Base-by-base conservation (phyloP, 2,329 filamentous ascomycete species). In the Penicillium decumbens region DNA sequence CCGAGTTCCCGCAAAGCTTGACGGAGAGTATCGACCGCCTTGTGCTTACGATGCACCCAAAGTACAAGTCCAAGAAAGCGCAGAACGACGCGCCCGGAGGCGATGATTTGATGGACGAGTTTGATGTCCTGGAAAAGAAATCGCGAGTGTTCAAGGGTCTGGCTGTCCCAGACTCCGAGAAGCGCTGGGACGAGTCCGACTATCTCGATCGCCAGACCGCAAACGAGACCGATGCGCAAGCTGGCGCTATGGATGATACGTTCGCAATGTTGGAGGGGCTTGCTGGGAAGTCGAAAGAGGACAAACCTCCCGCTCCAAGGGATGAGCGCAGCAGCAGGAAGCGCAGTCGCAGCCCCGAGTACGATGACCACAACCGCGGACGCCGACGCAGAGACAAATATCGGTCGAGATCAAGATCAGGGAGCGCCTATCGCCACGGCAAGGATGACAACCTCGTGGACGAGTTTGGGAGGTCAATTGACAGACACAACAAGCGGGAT, bases 1-100 rank as follows among this genome's bases (percentile, higher is more conserved):
- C 86, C 55, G 90, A 85, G 38, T 95, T 96, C 57, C 89, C 91
- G 0, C 80, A 83, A 47, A 95, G 88, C 73, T 75, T 98, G 61
- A 80, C 95, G 48, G 89, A 95, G 67, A 96, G 89, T 67, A 83
- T 98, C 61, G 91, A 97, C 67, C 87, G 92, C 6, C 74, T 97
- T 30, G 85, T 97, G 27, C 76, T 86, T 56, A 89, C 89, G 3
- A 86, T 98, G 81, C 93, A 98, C 62, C 93, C 95, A 1, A 88
- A 88, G 61, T 87, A 92, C 72, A 95, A 90, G 70, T 75, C 76
- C 40, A 77, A 81, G 57, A 65, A 67, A 53, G 46, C 50, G 33
- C 53, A 56, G 47, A 61, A 51, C 60, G 70, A 59, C 33, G 59
- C 65, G 0, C 70, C 70, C 15, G 69, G 71, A 29, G 73, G 74